phyloP scores from a whole-genome alignment of 2,329 filamentous ascomycete species.

The Ilyonectria destructans region DNA sequence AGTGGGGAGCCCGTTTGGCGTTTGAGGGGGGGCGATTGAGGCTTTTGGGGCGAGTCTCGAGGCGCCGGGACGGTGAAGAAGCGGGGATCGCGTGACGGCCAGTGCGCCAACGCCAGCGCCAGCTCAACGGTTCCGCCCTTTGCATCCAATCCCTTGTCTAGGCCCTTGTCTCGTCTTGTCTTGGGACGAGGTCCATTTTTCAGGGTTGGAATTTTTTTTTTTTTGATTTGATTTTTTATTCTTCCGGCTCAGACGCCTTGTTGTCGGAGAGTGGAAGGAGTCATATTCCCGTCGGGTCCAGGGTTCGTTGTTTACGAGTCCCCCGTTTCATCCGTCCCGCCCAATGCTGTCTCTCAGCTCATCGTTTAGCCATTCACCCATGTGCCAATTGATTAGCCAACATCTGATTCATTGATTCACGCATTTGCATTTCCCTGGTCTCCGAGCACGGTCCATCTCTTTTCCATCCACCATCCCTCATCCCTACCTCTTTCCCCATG shows the following conservation, averaged over 20 bases:
- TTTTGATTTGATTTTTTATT: neutral
- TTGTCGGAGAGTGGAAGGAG: neutral
- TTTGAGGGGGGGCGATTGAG: neutral
- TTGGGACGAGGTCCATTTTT: slow-evolving; percentile 15
- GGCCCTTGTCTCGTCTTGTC: slow-evolving; percentile 8
- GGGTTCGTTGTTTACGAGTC: slow-evolving; percentile 15
- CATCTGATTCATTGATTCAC: slow-evolving; percentile 18
- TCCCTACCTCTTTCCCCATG: neutral
- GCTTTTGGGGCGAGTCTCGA: neutral
- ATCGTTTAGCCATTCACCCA: slow-evolving; percentile 21
- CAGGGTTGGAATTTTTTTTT: slow-evolving; percentile 1
- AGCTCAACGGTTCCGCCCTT: slow-evolving; percentile 32
- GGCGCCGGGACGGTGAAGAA: slow-evolving; percentile 21
- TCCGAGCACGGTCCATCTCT: slow-evolving; percentile 27
- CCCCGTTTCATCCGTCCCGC: slow-evolving; percentile 27
- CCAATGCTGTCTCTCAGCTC: neutral
- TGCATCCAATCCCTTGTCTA: slow-evolving; percentile 18
- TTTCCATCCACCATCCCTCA: slow-evolving; percentile 7
- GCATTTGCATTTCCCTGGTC: slow-evolving; percentile 4
- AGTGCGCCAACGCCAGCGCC: slow-evolving; percentile 28
- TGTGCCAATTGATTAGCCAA: slow-evolving; percentile 23
- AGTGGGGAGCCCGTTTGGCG: neutral
- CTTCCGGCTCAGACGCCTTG: neutral
- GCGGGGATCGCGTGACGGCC: slow-evolving; percentile 37
- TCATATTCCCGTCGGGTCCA: neutral